Evolutionary conservation across 208 protist genomes (phyloP).

Genomic region (Herpetomonas tarakana): DNA sequence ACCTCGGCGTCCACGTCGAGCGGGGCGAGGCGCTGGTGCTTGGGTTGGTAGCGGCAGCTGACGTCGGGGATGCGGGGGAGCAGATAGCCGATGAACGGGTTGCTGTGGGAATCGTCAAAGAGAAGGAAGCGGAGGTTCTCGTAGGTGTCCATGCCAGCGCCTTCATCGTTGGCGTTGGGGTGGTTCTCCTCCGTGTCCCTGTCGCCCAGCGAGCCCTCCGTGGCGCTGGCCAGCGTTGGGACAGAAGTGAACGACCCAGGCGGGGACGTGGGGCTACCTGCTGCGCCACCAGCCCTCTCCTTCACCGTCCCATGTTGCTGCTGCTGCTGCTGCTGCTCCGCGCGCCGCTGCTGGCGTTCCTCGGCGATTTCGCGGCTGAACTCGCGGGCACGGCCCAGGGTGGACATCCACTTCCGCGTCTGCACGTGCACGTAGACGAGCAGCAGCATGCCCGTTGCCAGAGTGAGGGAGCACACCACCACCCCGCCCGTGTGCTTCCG

Average conservation of each 20-base stretch:
- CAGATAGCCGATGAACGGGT: constrained; percentile 44
- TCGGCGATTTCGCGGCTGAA: constrained; percentile 19
- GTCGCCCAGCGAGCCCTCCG: too few relatives aligned
- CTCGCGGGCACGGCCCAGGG: constrained; percentile 35
- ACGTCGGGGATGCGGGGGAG: constrained; percentile 41
- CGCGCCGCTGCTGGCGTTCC: constrained; percentile 1
- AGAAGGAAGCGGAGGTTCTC: constrained; percentile 25
- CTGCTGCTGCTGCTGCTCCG: not conserved
- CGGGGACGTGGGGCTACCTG: not conserved
- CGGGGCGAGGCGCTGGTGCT: constrained; percentile 60
- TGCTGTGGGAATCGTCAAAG: constrained; percentile 18
- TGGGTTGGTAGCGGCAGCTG: constrained; percentile 58
- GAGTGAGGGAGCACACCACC: constrained; percentile 46
- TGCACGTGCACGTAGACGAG: constrained; percentile 39
- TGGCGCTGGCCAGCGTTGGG: not conserved
- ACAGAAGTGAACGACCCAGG: not conserved
- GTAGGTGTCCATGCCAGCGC: constrained; percentile 36
- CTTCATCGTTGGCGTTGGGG: constrained; percentile 15
- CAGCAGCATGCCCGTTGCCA: constrained; percentile 31
- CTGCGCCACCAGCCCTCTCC: too few relatives aligned
- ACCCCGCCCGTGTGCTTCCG: constrained; percentile 45
- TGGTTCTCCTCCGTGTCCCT: not conserved
- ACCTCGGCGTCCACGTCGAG: constrained; percentile 61
- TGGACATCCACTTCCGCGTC: constrained; percentile 49
- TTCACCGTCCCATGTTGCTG: not conserved